Evolutionary conservation across 768 basidiomycete species (phyloP).

Genomic region (Leucogyrophana mollusca): DNA sequence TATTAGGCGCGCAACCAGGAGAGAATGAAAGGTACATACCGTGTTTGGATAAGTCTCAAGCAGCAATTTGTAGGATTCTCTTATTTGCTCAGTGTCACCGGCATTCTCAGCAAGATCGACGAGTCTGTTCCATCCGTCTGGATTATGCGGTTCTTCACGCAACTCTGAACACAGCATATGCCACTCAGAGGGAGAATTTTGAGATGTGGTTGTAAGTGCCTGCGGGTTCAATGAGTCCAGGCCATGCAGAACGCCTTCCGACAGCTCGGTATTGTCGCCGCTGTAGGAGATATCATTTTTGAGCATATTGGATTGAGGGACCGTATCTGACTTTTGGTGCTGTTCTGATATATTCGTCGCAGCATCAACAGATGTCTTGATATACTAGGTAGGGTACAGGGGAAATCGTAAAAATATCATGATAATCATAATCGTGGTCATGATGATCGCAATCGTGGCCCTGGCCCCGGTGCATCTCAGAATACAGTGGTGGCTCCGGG

Average conservation of each 20-base stretch:
- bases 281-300: constrained; percentile 25
- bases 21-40: constrained; percentile 45
- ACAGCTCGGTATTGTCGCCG: constrained; percentile 31
- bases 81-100: constrained; percentile 77
- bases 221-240: constrained; percentile 33
- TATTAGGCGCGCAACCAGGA: constrained; percentile 17
- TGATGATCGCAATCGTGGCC: too few relatives aligned
- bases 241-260: constrained; percentile 36
- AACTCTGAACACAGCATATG: constrained; percentile 61
- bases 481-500: too few relatives aligned
- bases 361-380: constrained; percentile 30
- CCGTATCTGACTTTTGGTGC: constrained; percentile 28
- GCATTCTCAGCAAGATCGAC: constrained; percentile 74
- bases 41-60: constrained; percentile 89
- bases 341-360: constrained; percentile 35
- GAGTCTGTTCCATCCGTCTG: constrained; percentile 76
- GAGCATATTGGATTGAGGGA: constrained; percentile 23
- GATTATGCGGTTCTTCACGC: constrained; percentile 67
- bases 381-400: too few relatives aligned
- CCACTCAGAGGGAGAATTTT: constrained; percentile 60
- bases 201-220: constrained; percentile 17
- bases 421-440: too few relatives aligned
- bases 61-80: constrained; percentile 78
- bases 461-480: too few relatives aligned
- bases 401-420: too few relatives aligned